These are phyloP conservation scores for Syzygium jambos DNA, from an alignment of 345 rosid species.

Conservation along the genomic window DNA sequence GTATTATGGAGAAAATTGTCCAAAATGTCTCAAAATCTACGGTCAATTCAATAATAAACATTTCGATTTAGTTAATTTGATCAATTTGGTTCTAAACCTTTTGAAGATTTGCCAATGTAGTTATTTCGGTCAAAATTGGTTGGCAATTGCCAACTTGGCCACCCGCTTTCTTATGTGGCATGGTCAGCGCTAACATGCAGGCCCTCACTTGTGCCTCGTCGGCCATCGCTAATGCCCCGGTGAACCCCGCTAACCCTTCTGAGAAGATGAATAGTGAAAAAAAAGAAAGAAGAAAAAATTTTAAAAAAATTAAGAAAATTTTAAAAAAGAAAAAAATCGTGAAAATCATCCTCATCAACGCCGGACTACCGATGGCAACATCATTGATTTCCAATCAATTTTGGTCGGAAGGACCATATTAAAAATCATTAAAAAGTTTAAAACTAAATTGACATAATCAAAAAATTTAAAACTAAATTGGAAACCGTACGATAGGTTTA, in stretches of 20 bases:
- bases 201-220: background rate
- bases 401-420: background rate
- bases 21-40: background rate
- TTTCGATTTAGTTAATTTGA: background rate
- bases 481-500: too few relatives aligned
- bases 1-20: background rate
- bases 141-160: background rate
- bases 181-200: background rate
- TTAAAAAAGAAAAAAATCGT: background rate
- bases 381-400: background rate
- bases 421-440: background rate
- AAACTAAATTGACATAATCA: background rate
- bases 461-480: background rate
- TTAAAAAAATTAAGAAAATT: background rate
- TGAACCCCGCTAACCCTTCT: background rate
- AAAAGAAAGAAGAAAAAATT: fast-evolving
- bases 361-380: background rate
- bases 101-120: background rate
- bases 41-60: background rate
- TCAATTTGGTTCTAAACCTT: background rate
- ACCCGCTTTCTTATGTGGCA: background rate
- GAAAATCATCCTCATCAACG: background rate
- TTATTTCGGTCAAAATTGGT: background rate
- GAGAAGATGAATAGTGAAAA: background rate
- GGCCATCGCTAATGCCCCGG: fast-evolving